Base-by-base conservation (phyloP, 495 filamentous ascomycete genomes). In the Podospora appendiculata region DNA sequence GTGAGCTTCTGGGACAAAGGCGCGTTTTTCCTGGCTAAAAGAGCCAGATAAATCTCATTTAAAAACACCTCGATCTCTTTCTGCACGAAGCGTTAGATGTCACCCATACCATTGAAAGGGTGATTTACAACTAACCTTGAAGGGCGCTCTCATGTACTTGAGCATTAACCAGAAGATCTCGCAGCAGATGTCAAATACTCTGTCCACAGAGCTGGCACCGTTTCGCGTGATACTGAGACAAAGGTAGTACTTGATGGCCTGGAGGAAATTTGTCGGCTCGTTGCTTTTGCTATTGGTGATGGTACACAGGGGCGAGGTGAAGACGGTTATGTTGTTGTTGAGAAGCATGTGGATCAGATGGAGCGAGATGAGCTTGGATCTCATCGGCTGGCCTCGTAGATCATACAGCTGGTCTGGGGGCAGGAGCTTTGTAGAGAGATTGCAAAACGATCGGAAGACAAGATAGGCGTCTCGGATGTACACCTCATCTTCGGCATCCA, bases 141-240 rank as follows among this genome's bases (percentile, higher is more conserved):
- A 86, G 65, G 89, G 86, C 0, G 92, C 86, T 55, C 94, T 80
- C 83, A 97, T 89, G 68, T 92, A 79, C 63, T 90, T 94, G 6
- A 96, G 68, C 84, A 96, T 95, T 53, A 96, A 68, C 90, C 90
- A 96, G 67, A 99, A 97, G 6, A 97, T 95, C 68, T 97, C 94
- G 60, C 90, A 95, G 69, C 87, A 89, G 34, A 95, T 88, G 61
- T 97, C 92, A 68, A 96, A 99, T 1, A 99, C 88, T 56, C 79
- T 79, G 51, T 86, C 86, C 32, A 95, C 89, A 3, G 90, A 88
- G 67, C 90, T 96, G 8, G 92, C 88, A 44, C 90, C 94, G 66
- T 99, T 99, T 36, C 93, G 83, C 35, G 89, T 96, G 50, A 97
- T 80, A 64, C 88, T 92, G 13, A 97, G 76, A 63, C 94, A 95